Evolutionary conservation across 306 rosid genomes (phyloP), one percentile per base, ranked within the genome.

Genomic region (Quercus ilex): DNA sequence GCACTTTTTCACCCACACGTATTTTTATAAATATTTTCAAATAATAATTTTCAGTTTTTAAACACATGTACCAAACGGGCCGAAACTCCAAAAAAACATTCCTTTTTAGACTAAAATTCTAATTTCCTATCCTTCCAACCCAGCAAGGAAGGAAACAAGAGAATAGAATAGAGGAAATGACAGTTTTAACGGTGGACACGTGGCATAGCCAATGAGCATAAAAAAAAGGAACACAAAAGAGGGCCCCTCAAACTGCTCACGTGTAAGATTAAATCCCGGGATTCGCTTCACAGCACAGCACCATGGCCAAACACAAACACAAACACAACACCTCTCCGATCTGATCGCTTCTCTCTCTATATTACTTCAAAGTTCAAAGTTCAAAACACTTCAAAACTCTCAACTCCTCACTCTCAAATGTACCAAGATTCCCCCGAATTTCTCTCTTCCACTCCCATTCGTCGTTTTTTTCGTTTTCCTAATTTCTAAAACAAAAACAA

Each of bases 171-270:
- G 72, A 55, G 25, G 80, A 55, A 30, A 80, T n/a, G 86, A 75
- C 77, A 87, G 79, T 71, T 60, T 60, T 78, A 87, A 51, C 5
- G 23, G 3, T 0, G 28, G 86, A 74, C 92, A 90, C 88, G 86
- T 90, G 93, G 88, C 79, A 0, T 0, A 6, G 9, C 14, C 1
- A 77, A 23, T 69, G 65, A 76, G 19, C 67, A 31, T 52, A 78
- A 12, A 13, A 0, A 0, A 10, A 49, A 31, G 28, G 73, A 67
- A 79, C 77, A 77, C 77, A 81, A 80, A 12, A 35, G 3, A 84
- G 25, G 91, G 92, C 88, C 52, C 90, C 88, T 5, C 41, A 4
- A 56, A 0, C 20, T 83, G 89, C 94, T 86, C 88, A 88, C 94
- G 92, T 91, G 94, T 86, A 5, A 31, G 74, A 85, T 80, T 74